Conservation (phyloP, 345 rosid species). For the Euclidium syriacum region DNA sequence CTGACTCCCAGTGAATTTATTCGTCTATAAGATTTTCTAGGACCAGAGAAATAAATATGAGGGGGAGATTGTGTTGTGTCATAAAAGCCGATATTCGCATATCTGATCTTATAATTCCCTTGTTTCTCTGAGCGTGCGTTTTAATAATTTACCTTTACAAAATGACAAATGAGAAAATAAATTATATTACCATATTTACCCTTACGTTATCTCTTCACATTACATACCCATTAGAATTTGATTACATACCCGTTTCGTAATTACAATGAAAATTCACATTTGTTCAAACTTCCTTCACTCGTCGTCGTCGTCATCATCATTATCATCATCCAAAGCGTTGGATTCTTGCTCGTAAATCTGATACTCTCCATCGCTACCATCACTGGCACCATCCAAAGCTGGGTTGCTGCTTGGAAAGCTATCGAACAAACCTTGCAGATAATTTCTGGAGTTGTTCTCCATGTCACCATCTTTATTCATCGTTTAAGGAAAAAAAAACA, state of each 20-base stretch:
- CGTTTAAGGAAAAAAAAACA: conserved; percentile 13
- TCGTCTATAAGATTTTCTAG: background rate
- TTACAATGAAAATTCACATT: conserved; percentile 5
- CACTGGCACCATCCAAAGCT: conserved; percentile 29
- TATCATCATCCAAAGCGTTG: conserved; percentile 39
- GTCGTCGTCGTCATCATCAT: conserved; percentile 16
- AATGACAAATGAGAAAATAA: too few species aligned
- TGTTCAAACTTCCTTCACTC: conserved; percentile 11
- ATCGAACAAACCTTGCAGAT: conserved; percentile 80
- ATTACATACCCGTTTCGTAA: background rate
- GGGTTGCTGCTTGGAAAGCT: conserved; percentile 48
- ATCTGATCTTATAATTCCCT: background rate
- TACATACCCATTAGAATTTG: background rate
- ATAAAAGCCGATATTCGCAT: background rate
- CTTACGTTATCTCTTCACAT: background rate
- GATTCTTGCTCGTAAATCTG: conserved; percentile 74
- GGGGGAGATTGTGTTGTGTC: conserved; percentile 9
- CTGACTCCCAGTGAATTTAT: background rate
- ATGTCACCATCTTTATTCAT: conserved; percentile 35
- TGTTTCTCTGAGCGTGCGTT: conserved; percentile 2
- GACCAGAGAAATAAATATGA: conserved; percentile 18
- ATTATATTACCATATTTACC: background rate
- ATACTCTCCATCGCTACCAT: conserved; percentile 62
- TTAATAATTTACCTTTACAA: background rate
- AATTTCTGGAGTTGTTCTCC: conserved; percentile 65